Conservation (phyloP, 2,329 filamentous ascomycete species). For the Aureobasidium leucospermi region DNA sequence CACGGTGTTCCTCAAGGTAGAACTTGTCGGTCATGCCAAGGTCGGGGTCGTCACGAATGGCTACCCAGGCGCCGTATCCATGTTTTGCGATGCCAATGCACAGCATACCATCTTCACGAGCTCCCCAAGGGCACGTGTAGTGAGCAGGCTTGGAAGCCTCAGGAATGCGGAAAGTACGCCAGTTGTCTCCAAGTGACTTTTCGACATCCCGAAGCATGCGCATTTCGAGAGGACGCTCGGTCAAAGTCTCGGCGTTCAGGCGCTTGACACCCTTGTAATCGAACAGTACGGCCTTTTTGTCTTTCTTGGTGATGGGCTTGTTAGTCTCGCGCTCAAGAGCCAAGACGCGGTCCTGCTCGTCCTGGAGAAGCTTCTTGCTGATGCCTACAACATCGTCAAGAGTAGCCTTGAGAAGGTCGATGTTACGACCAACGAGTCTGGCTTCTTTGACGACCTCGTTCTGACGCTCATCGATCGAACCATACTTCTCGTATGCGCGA, state of each 20-base stretch:
- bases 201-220: conserved; percentile 73
- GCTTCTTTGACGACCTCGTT: conserved; percentile 85
- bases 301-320: conserved; percentile 87
- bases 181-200: conserved; percentile 52
- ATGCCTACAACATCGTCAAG: conserved; percentile 72
- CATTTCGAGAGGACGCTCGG: conserved; percentile 85
- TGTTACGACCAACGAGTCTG: conserved; percentile 73
- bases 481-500: conserved; percentile 82
- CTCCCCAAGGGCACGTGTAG: conserved; percentile 87
- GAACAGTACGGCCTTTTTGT: conserved; percentile 93
- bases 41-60: conserved; percentile 86
- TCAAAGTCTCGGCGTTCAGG: conserved; percentile 89
- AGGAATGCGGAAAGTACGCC: conserved; percentile 72
- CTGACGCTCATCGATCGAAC: conserved; percentile 78
- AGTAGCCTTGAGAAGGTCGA: conserved; percentile 67
- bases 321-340: conserved; percentile 62
- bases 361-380: conserved; percentile 61
- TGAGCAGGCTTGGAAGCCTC: conserved; percentile 89
- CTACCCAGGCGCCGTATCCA: conserved; percentile 90
- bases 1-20: conserved; percentile 95
- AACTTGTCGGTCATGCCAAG: conserved; percentile 83
- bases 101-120: conserved; percentile 93
- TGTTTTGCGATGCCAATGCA: conserved; percentile 88
- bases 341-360: conserved; percentile 58
- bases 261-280: conserved; percentile 91